These are phyloP conservation scores for Fusarium sp. DNA, from an alignment of 2,329 filamentous ascomycete species.

Conservation along the genomic window DNA sequence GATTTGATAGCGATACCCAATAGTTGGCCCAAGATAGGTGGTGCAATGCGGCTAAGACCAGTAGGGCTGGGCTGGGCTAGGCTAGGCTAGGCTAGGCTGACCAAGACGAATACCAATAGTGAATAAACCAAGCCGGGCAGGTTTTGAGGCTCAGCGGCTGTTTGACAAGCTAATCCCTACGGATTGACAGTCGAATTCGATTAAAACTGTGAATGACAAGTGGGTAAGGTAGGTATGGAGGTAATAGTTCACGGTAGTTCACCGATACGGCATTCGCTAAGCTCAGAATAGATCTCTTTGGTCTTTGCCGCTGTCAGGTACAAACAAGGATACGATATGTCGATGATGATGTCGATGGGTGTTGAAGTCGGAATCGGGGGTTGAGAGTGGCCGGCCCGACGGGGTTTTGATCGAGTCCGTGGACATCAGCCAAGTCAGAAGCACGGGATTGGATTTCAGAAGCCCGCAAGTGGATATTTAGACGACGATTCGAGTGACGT, in stretches of 20 bases:
- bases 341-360: conserved; percentile 10
- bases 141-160: conserved; percentile 31
- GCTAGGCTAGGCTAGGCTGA: not conserved
- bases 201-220: not conserved
- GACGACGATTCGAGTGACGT: conserved; percentile 7
- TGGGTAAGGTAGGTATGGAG: conserved; percentile 5
- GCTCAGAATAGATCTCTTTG: conserved; percentile 16
- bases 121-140: conserved; percentile 23
- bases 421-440: conserved; percentile 9
- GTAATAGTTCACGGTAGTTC: conserved; percentile 21
- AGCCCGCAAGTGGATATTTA: conserved; percentile 14
- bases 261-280: conserved; percentile 21
- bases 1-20: conserved; percentile 9
- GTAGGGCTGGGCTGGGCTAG: conserved; percentile 19
- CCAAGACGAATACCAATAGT: no score
- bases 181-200: not conserved
- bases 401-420: conserved; percentile 26
- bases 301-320: conserved; percentile 22
- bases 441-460: conserved; percentile 16
- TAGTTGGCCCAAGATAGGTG: conserved; percentile 21
- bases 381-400: conserved; percentile 32
- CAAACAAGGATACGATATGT: conserved; percentile 37
- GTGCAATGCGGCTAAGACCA: conserved; percentile 19
- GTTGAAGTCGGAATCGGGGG: conserved; percentile 26
- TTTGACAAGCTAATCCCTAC: not conserved